A percentile compares a stretch with the other conserved stretches of the same genome.
These are phyloP conservation scores for Lophiotrema nucula DNA, from an alignment of 495 filamentous ascomycete species.

Conservation along the genomic window DNA sequence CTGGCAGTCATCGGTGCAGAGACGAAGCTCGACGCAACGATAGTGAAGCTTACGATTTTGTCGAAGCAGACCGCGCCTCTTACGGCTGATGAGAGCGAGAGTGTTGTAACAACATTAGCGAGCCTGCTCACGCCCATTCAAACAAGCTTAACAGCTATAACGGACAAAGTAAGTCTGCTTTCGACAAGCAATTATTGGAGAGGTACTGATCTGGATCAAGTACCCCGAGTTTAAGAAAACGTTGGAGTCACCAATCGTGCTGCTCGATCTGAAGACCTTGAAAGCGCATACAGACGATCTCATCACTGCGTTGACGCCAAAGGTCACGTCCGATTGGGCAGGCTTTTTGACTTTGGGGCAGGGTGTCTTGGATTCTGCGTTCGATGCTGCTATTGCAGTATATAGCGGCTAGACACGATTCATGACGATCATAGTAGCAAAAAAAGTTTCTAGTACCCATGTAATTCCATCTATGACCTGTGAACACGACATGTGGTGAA, in stretches of 20 bases:
- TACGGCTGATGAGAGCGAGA: neutral
- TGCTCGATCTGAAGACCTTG: slow-evolving; percentile 5
- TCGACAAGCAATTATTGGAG: too few relatives aligned
- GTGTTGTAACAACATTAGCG: neutral
- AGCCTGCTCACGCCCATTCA: neutral
- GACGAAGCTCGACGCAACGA: slow-evolving; percentile 10
- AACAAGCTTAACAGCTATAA: neutral
- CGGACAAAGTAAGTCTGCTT: slow-evolving; percentile 2
- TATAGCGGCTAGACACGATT: neutral
- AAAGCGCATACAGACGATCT: slow-evolving; percentile 8
- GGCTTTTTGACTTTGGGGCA: neutral
- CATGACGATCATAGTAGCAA: too few relatives aligned
- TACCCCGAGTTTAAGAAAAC: slow-evolving; percentile 14
- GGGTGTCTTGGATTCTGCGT: slow-evolving; percentile 8
- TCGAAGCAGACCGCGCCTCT: slow-evolving; percentile 1
- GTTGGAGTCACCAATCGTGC: slow-evolving; percentile 5
- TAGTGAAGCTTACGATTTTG: neutral
- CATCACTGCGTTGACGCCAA: neutral
- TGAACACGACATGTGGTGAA: too few relatives aligned
- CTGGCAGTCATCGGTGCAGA: slow-evolving; percentile 9
- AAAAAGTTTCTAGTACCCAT: too few relatives aligned
- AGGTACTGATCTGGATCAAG: neutral
- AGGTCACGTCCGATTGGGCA: neutral
- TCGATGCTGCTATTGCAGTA: slow-evolving; percentile 11
- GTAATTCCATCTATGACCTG: too few relatives aligned